Percentiles rank a stretch among this genome's conserved stretches.
Conservation (phyloP, 1,284 basidiomycete genomes). For the Taiwanofungus camphoratus region DNA sequence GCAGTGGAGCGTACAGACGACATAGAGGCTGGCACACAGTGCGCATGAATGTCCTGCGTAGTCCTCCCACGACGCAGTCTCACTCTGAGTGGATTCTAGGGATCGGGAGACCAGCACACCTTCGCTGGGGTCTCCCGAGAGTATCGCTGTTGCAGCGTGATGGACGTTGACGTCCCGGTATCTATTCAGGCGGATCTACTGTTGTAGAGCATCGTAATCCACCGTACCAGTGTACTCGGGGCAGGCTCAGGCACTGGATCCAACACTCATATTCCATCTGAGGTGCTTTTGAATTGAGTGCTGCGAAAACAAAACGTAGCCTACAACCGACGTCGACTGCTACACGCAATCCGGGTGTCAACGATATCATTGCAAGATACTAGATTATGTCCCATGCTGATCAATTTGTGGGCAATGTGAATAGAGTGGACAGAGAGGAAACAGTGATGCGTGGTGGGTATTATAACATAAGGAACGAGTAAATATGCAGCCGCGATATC, state of each 20-base stretch:
- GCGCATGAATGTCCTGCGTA: neutral
- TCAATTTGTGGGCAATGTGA: neutral
- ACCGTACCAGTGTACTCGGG: no score
- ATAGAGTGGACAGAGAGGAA: neutral
- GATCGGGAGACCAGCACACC: neutral
- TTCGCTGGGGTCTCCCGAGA: neutral
- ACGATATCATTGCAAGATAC: neutral
- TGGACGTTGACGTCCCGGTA: no score
- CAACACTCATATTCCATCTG: no score
- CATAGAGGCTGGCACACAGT: neutral
- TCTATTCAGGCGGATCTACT: no score
- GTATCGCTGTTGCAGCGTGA: constrained; percentile 7
- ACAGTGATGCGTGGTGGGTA: neutral
- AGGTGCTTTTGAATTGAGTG: no score
- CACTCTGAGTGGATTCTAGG: neutral
- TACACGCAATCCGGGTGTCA: no score
- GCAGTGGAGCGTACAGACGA: neutral
- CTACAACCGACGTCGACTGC: no score
- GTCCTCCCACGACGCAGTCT: neutral
- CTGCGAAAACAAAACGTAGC: no score
- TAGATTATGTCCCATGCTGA: constrained; percentile 1
- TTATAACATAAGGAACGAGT: constrained; percentile 1
- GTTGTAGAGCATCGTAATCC: no score
- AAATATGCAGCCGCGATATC: no score
- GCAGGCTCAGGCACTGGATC: no score